These are phyloP conservation scores for Carex cristatella DNA, from an alignment of 176 grass and related monocot species.

Conservation along the genomic window DNA sequence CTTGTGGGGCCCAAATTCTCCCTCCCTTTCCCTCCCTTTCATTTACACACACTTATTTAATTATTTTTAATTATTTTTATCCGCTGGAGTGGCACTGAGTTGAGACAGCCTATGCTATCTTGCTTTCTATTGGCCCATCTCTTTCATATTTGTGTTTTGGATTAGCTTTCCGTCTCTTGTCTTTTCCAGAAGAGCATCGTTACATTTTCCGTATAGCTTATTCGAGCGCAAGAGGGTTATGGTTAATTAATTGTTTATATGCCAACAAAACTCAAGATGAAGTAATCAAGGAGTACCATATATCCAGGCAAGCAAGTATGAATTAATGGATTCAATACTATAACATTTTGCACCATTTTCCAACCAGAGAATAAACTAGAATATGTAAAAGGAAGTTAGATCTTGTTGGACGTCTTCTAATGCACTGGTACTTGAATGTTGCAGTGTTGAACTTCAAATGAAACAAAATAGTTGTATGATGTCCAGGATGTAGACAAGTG, in stretches of 20 bases:
- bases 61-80: too few species aligned
- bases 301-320: background rate
- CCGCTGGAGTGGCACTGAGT: too few species aligned
- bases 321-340: too few species aligned
- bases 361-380: background rate
- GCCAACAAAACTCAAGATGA: background rate
- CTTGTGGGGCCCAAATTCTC: too few species aligned
- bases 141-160: too few species aligned
- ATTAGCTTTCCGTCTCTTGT: too few species aligned
- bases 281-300: background rate
- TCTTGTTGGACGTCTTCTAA: background rate
- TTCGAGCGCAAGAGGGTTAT: slow-evolving; percentile 40
- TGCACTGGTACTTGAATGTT: background rate
- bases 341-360: background rate
- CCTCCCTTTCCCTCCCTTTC: too few species aligned
- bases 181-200: too few species aligned
- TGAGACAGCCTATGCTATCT: too few species aligned
- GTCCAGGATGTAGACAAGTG: background rate
- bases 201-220: slow-evolving; percentile 1
- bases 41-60: too few species aligned
- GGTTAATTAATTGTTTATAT: slow-evolving; percentile 1
- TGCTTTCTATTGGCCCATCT: too few species aligned
- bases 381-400: background rate
- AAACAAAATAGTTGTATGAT: background rate
- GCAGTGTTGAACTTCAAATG: background rate